Conservation (phyloP, 768 basidiomycete species). For the Tylopilus cervinicoccineus region DNA sequence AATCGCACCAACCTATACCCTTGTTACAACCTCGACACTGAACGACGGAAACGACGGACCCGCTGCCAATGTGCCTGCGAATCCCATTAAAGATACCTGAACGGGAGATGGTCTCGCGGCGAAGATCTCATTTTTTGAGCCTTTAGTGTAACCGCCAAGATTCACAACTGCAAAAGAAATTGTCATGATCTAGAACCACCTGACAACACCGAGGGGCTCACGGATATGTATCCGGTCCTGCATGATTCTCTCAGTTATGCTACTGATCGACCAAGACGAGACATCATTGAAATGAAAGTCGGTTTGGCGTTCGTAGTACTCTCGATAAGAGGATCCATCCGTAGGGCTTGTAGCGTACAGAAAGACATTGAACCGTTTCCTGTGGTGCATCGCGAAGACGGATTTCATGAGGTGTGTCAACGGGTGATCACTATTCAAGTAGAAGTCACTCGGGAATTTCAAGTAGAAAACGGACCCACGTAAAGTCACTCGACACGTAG, state of each 20-base stretch:
- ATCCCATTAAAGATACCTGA: constrained; percentile 49
- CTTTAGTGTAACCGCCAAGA: constrained; percentile 49
- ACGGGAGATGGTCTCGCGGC: constrained; percentile 46
- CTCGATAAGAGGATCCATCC: constrained; percentile 42
- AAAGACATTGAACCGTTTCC: constrained; percentile 36
- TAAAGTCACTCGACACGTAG: constrained; percentile 47
- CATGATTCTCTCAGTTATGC: constrained; percentile 38
- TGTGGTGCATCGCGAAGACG: constrained; percentile 43
- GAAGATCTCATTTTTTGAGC: constrained; percentile 49
- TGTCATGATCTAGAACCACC: background rate
- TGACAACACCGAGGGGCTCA: constrained; percentile 17
- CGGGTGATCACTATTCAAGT: constrained; percentile 41
- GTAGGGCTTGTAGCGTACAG: constrained; percentile 48
- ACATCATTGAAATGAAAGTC: constrained; percentile 40
- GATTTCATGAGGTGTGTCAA: constrained; percentile 51
- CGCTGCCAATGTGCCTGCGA: constrained; percentile 44
- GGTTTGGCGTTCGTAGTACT: constrained; percentile 38
- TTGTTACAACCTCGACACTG: background rate
- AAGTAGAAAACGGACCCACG: constrained; percentile 25
- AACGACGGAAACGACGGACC: constrained; percentile 18
- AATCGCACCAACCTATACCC: constrained; percentile 43
- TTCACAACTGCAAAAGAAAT: constrained; percentile 36
- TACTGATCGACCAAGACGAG: constrained; percentile 34
- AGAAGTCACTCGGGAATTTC: background rate
- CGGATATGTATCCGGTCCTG: constrained; percentile 45